Conservation (phyloP, 148 eudicot species). For the Rhododendron mucronatum region DNA sequence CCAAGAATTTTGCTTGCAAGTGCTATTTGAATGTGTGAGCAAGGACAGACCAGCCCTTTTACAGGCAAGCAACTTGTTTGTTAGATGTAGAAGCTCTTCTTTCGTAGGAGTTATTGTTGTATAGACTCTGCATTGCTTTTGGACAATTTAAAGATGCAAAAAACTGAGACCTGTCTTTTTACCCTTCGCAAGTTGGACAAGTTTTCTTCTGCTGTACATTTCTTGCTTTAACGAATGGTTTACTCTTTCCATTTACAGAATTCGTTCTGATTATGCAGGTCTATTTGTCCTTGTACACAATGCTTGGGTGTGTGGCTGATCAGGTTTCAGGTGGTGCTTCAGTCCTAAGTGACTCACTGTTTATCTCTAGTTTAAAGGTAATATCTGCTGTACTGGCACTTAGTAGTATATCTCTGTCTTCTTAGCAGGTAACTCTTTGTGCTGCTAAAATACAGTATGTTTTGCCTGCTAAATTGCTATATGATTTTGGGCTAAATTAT, state of each 20-base stretch:
- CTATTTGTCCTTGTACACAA: slow-evolving; percentile 72
- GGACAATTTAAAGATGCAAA: neutral
- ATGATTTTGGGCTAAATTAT: neutral
- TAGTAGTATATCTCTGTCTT: neutral
- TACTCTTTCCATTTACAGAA: neutral
- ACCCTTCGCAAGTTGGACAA: neutral
- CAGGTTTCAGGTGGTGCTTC: slow-evolving; percentile 38
- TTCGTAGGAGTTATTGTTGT: neutral
- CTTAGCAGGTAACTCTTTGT: neutral
- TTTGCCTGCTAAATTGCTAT: neutral
- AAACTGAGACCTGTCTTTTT: neutral
- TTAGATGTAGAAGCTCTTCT: neutral
- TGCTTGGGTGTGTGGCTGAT: slow-evolving; percentile 61
- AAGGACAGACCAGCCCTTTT: slow-evolving; percentile 92
- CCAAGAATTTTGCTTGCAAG: slow-evolving; percentile 94
- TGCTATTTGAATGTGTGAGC: slow-evolving; percentile 93
- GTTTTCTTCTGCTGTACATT: neutral
- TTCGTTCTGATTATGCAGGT: slow-evolving; percentile 50
- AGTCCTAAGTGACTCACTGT: slow-evolving; percentile 48
- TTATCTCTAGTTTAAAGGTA: slow-evolving; percentile 77
- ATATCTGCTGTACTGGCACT: neutral
- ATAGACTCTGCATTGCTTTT: neutral
- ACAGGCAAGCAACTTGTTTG: slow-evolving; percentile 42
- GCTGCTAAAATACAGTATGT: neutral
- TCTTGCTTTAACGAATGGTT: neutral